phyloP scores from a whole-genome alignment of 1,139 yeast genomes.

The Chernovozyma sophiae-reginae region DNA sequence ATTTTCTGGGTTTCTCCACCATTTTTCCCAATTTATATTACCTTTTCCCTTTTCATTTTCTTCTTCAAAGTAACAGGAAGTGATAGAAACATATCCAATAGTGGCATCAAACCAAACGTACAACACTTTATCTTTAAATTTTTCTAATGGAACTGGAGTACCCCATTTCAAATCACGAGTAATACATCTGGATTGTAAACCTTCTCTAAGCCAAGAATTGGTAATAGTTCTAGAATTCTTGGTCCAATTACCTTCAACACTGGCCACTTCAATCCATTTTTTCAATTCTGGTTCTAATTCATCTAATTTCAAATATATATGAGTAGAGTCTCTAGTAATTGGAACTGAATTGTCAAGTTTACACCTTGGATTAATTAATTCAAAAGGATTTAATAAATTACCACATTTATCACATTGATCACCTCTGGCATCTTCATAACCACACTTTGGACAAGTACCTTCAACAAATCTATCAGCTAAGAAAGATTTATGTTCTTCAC shows the following conservation, averaged over 20 bases:
- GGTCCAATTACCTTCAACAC: constrained; percentile 82
- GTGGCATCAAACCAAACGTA: constrained; percentile 99
- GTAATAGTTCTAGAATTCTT: constrained; percentile 86
- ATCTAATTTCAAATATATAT: constrained; percentile 77
- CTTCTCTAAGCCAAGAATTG: constrained; percentile 89
- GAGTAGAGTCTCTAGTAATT: constrained; percentile 74
- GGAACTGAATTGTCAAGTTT: constrained; percentile 85
- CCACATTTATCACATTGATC: constrained; percentile 99
- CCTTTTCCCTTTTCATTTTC: constrained; percentile 10
- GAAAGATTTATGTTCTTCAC: constrained; percentile 85
- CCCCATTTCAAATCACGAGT: constrained; percentile 99
- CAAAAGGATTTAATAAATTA: constrained; percentile 80
- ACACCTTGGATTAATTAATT: constrained; percentile 91
- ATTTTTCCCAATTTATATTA: constrained; percentile 60
- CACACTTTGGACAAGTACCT: constrained; percentile 95
- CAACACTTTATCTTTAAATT: constrained; percentile 80
- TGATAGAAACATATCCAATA: constrained; percentile 92
- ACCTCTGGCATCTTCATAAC: constrained; percentile 95
- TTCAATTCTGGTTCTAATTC: constrained; percentile 73
- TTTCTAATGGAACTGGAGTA: constrained; percentile 89
- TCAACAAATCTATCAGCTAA: constrained; percentile 96
- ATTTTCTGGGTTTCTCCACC: constrained; percentile 90
- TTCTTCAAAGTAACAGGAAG: constrained; percentile 80
- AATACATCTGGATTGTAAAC: constrained; percentile 90
- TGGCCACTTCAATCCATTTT: constrained; percentile 67